Conservation (phyloP, 225 moss, liverwort and hornwort species). For the Polytrichum commune region DNA sequence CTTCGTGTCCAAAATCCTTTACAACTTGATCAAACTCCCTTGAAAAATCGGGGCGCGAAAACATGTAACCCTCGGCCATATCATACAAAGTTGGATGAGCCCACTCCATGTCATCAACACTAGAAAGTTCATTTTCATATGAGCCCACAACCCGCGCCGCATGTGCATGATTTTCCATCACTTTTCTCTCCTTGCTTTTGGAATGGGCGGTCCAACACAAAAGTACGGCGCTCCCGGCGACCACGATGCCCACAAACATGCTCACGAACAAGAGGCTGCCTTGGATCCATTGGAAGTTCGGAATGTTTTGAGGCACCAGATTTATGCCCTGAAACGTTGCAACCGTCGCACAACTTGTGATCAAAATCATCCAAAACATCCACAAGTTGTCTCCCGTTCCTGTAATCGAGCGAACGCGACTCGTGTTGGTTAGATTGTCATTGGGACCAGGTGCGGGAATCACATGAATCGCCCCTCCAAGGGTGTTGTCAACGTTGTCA, state of each 20-base stretch:
- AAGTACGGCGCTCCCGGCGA: background rate
- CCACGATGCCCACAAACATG: background rate
- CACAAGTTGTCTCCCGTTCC: constrained; percentile 10
- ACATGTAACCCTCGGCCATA: background rate
- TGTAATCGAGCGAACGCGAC: too few species aligned
- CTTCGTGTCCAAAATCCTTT: background rate
- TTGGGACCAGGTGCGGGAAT: too few species aligned
- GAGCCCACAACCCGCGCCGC: too few species aligned
- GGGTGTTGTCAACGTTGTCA: too few species aligned
- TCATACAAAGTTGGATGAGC: background rate
- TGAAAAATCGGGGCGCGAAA: background rate
- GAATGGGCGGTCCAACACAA: background rate
- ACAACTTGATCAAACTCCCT: background rate
- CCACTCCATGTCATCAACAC: background rate
- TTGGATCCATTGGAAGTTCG: background rate
- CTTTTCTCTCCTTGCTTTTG: background rate
- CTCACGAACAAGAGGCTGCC: background rate
- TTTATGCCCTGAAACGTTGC: background rate
- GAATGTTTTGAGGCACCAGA: background rate
- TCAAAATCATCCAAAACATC: constrained; percentile 1
- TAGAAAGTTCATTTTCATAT: too few species aligned
- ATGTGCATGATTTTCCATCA: too few species aligned
- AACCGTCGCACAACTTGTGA: background rate
- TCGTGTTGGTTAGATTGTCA: background rate
- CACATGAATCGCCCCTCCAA: too few species aligned